These are phyloP conservation scores for Eremothecium coryli DNA, from an alignment of 1,139 yeast species.

Conservation along the genomic window DNA sequence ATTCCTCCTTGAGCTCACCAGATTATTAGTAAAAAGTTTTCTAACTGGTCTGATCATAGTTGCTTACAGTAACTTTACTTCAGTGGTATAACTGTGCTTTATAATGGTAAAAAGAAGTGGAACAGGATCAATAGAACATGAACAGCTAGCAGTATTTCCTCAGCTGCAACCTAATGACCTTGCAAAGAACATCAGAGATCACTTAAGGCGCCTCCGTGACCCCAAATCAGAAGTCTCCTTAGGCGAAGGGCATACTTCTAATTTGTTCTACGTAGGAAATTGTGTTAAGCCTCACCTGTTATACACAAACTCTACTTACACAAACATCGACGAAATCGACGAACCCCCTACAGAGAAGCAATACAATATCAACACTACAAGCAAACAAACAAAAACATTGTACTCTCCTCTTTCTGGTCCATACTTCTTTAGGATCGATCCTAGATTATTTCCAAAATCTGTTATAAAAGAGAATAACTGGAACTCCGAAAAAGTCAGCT, in stretches of 20 bases:
- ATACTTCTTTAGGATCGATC: not conserved
- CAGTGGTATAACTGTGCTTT: too few relatives aligned
- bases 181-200: not conserved
- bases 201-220: not conserved
- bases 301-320: not conserved
- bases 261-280: constrained; percentile 1
- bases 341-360: too few relatives aligned
- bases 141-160: not conserved
- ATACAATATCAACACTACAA: too few relatives aligned
- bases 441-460: not conserved
- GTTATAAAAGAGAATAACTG: constrained; percentile 3
- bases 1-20: too few relatives aligned
- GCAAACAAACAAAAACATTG: too few relatives aligned
- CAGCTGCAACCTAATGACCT: too few relatives aligned
- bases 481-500: too few relatives aligned
- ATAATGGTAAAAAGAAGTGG: not conserved
- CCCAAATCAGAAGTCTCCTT: constrained; percentile 1
- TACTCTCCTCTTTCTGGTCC: constrained; percentile 1
- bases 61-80: too few relatives aligned
- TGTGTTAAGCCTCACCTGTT: constrained; percentile 1
- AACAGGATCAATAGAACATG: not conserved
- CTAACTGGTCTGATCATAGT: too few relatives aligned
- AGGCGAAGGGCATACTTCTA: constrained; percentile 3
- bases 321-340: constrained; percentile 1
- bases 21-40: too few relatives aligned